Percentiles rank a stretch among this genome's conserved stretches.
These are phyloP conservation scores for Ophiosphaerella narmari DNA, from an alignment of 2,329 filamentous ascomycete genomes.

Conservation along the genomic window DNA sequence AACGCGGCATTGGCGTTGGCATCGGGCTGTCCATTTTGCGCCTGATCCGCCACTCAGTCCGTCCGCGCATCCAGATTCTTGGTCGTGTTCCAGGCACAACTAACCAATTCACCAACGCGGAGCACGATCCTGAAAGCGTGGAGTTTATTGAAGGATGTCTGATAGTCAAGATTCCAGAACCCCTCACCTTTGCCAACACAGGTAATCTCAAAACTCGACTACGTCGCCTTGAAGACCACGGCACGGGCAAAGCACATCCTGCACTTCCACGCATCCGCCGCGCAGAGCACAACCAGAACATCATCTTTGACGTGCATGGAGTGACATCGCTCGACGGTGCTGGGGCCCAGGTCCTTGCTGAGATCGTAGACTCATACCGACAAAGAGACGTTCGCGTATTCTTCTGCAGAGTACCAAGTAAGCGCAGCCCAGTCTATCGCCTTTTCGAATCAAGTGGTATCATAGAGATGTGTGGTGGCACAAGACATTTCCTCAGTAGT, in stretches of 20 bases:
- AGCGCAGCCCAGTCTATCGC: conserved; percentile 65
- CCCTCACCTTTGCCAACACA: conserved; percentile 95
- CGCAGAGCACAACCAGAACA: conserved; percentile 82
- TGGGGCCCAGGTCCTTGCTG: conserved; percentile 85
- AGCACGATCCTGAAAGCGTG: conserved; percentile 69
- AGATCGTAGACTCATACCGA: conserved; percentile 85
- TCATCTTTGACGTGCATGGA: conserved; percentile 98
- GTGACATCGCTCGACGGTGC: conserved; percentile 93
- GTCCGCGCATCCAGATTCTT: conserved; percentile 93
- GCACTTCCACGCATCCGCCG: conserved; percentile 79
- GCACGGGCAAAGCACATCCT: conserved; percentile 82
- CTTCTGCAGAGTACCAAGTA: conserved; percentile 64
- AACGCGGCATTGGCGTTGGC: conserved; percentile 89
- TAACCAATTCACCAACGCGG: conserved; percentile 84
- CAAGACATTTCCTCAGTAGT: conserved; percentile 75
- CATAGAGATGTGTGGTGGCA: conserved; percentile 78
- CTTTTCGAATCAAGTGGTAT: conserved; percentile 82
- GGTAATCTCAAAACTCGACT: conserved; percentile 86
- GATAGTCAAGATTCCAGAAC: conserved; percentile 97
- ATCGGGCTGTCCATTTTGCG: conserved; percentile 88
- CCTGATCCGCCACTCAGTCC: conserved; percentile 87
- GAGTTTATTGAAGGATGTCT: conserved; percentile 91
- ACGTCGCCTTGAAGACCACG: conserved; percentile 83
- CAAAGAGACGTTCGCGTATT: conserved; percentile 76
- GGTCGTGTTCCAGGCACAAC: conserved; percentile 81